Evolutionary conservation across 108 stramenopile species (phyloP), one percentile per base, ranked within the genome.

Genomic region (Aurantiochytrium sp.): DNA sequence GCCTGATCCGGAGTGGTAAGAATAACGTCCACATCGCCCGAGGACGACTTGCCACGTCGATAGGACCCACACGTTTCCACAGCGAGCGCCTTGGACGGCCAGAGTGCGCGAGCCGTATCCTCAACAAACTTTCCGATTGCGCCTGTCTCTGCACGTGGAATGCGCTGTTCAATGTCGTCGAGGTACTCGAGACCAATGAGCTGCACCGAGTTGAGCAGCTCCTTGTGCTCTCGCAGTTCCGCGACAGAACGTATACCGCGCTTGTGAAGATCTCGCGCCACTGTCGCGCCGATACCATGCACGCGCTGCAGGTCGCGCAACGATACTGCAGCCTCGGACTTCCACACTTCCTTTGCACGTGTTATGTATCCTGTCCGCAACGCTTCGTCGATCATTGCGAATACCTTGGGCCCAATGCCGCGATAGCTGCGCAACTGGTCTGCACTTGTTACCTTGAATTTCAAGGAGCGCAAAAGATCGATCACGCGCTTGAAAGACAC

Each of bases 161-260:
- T 83, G 76, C 76, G 76, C 51, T 83, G 49, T 35, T 83, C 49
- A 83, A 83, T 83, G 51, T 83, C 76, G 10, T 83, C 76, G 19
- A 53, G 51, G 76, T 83, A 53, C 18, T 8, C 23, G 76, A 83
- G 76, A 6, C 49, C 45, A 23, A 83, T 47, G 25, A 6, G 45
- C 51, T 83, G 76, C 18, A 53, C 28, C 6, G 45, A 0, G n/a
- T 47, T 83, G 49, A 83, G 76, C 45, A 53, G 43, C 6, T 21
- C 45, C 28, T 47, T 43, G 51, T 53, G n/a, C 49, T 23, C 51
- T 6, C 76, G 76, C 19, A 83, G 76, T 19, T 83, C 76, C n/a
- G 12, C 76, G 49, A 83, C 16, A 6, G 76, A 53, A 18, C 4
- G 76, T 12, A 83, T 25, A 23, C 76, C 76, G 23, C 28, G 19